Conservation (phyloP, 2,329 filamentous ascomycete species). For the Fusarium sp. region DNA sequence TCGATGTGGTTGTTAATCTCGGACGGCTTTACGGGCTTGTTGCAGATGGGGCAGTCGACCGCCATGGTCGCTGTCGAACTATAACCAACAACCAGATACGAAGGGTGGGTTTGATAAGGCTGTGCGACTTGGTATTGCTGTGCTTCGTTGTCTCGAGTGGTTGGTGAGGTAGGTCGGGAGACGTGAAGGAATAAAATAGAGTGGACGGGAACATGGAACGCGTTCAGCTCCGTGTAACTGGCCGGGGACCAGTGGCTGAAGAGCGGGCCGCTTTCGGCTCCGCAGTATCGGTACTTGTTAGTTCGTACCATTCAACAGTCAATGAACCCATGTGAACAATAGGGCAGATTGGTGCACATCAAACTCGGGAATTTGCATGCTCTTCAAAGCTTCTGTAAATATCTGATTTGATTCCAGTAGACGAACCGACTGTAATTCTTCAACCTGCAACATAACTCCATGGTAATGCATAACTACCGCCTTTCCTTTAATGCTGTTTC, state of each 20-base stretch:
- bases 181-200: constrained; percentile 9
- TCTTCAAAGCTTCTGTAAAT: constrained; percentile 3
- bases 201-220: constrained; percentile 14
- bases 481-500: constrained; percentile 23
- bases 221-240: constrained; percentile 24
- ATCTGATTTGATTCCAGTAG: constrained; percentile 7
- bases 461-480: constrained; percentile 27
- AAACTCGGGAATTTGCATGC: background rate
- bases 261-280: constrained; percentile 37
- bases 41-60: constrained; percentile 85
- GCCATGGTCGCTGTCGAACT: constrained; percentile 42
- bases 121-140: background rate
- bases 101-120: background rate
- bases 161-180: background rate
- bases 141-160: background rate
- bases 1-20: constrained; percentile 94
- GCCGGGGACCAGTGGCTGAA: constrained; percentile 28
- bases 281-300: constrained; percentile 20
- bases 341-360: background rate
- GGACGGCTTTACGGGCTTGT: constrained; percentile 72
- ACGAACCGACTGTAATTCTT: constrained; percentile 7
- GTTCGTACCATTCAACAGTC: background rate
- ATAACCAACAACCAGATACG: constrained; percentile 2
- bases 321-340: background rate
- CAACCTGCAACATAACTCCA: constrained; percentile 28